Evolutionary conservation across 148 eudicot genomes (phyloP), one percentile per base, ranked within the genome.

Genomic region (Talinum fruticosum): DNA sequence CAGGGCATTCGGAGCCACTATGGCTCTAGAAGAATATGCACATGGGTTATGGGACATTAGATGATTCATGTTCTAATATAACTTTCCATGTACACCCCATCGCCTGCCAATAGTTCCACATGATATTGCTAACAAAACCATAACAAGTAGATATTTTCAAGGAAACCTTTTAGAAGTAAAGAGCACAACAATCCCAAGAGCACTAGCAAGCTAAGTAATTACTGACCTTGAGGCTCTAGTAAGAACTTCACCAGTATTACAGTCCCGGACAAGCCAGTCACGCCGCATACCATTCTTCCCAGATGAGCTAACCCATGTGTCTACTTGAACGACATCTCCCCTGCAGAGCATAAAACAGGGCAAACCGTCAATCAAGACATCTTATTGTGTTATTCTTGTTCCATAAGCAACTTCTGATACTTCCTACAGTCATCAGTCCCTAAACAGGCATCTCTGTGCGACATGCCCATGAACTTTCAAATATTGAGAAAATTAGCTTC

Each of bases 241-340:
- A 67, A 96, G 84, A 76, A 83, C 79, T 54, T 96, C 92, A 33
- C 99, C 99, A 1, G 99, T 96, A 69, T 77, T 85, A 80, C 86
- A 83, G 69, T 96, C 97, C 75, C 91, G 88, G 37, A 93, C 62
- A 54, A 89, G 91, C 99, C 99, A 96, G 72, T 93, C 96, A 81
- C 98, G 87, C 34, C 99, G 97, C 98, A 91, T 90, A 13, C 99
- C 97, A 83, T 93, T 96, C 74, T 93, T 96, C 66, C 99, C 98
- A 24, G 99, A 93, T 73, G 89, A 81, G 73, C 92, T 90, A 66
- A 91, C 93, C 99, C 97, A 96, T 47, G 98, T 93, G 62, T 96
- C 99, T 32, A 96, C 97, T 86, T 93, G 97, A 81, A 96, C 97
- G 69, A 90, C 93, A 86, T 96, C 99, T 72, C 93, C 97, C 98